These are phyloP conservation scores for Thozetella sp. DNA, from an alignment of 495 filamentous ascomycete species.

Conservation along the genomic window DNA sequence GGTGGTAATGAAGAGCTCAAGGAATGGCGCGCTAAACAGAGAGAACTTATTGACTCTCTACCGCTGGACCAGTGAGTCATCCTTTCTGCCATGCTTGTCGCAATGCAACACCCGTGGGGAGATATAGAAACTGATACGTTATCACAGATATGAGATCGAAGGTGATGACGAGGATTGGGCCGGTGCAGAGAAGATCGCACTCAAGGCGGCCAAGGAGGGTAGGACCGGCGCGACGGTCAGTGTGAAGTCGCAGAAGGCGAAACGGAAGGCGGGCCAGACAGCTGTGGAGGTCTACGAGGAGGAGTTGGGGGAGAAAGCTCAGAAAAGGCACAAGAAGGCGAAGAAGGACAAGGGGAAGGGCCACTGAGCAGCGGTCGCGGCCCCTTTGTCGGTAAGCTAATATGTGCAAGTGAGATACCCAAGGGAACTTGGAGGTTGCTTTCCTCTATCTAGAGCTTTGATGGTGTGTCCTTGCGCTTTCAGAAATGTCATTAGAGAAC, in stretches of 20 bases:
- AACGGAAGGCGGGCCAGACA: constrained; percentile 79
- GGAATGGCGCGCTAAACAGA: constrained; percentile 71
- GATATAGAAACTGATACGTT: constrained; percentile 39
- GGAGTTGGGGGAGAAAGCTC: constrained; percentile 53
- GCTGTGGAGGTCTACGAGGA: constrained; percentile 60
- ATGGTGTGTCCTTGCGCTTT: too few relatives aligned
- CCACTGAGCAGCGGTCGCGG: neutral
- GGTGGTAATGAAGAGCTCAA: constrained; percentile 75
- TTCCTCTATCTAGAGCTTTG: too few relatives aligned
- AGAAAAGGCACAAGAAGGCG: constrained; percentile 59
- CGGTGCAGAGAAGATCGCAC: constrained; percentile 79
- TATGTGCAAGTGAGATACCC: too few relatives aligned
- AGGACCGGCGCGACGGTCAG: constrained; percentile 75
- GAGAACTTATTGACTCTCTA: constrained; percentile 83
- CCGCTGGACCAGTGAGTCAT: constrained; percentile 81
- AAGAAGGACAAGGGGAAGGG: constrained; percentile 39
- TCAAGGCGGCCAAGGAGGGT: constrained; percentile 51
- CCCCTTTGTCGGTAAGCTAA: too few relatives aligned
- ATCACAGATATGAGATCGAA: constrained; percentile 79
- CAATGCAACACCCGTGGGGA: constrained; percentile 29
- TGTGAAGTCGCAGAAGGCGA: constrained; percentile 72
- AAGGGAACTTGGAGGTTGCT: neutral
- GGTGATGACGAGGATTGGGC: constrained; percentile 74
- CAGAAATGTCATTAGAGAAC: too few relatives aligned
- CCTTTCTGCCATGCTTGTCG: constrained; percentile 7